A percentile compares a stretch with the other conserved stretches of the same genome.
Conservation (phyloP, 1,139 yeast genomes). For the Yamadazyma dendronema region DNA sequence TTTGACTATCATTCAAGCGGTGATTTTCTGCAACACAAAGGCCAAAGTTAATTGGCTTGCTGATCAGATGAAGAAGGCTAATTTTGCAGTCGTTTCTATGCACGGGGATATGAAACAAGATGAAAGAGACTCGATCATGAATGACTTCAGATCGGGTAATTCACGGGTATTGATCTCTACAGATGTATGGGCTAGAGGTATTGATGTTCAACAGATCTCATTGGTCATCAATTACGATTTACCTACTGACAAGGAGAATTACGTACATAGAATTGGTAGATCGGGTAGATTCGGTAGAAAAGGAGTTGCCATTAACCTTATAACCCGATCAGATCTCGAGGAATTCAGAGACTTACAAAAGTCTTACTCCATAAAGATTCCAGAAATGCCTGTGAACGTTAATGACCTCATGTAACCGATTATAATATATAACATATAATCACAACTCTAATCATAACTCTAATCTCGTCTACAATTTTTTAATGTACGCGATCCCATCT, state of each 20-base stretch:
- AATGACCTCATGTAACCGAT: constrained; percentile 33
- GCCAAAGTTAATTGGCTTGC: constrained; percentile 90
- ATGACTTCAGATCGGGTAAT: constrained; percentile 74
- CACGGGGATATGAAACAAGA: constrained; percentile 98
- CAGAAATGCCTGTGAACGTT: constrained; percentile 84
- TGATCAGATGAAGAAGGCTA: constrained; percentile 71
- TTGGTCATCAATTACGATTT: constrained; percentile 89
- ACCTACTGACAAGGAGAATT: constrained; percentile 83
- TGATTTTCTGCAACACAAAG: constrained; percentile 91
- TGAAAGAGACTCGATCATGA: constrained; percentile 87
- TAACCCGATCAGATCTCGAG: constrained; percentile 65
- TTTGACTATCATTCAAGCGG: constrained; percentile 93
- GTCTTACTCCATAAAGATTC: constrained; percentile 73
- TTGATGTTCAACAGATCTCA: constrained; percentile 96
- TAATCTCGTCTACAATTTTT: constrained; percentile 4
- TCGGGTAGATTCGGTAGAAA: constrained; percentile 95
- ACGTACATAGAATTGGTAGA: constrained; percentile 91
- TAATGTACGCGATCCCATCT: constrained; percentile 3
- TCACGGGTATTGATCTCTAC: constrained; percentile 89
- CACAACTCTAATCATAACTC: no score
- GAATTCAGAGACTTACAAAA: constrained; percentile 69
- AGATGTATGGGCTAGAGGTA: constrained; percentile 97
- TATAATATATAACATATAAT: not conserved
- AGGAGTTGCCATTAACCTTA: constrained; percentile 90
- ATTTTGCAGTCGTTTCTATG: constrained; percentile 90